These are phyloP conservation scores for Lycium ferocissimum DNA, from an alignment of 257 asterid species.

Conservation along the genomic window DNA sequence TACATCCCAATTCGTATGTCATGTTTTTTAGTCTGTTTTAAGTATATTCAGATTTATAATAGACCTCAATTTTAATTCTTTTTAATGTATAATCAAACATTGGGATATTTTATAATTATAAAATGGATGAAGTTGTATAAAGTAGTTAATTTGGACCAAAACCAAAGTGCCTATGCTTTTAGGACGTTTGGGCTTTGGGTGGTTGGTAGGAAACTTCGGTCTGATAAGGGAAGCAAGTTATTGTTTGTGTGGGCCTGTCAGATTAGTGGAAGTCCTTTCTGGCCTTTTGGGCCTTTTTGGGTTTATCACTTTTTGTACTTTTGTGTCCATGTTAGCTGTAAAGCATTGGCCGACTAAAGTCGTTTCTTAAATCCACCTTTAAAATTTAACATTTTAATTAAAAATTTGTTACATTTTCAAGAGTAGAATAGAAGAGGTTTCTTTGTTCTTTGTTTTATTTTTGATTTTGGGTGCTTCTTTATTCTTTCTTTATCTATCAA, in stretches of 20 bases:
- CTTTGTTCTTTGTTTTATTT: background rate
- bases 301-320: constrained; percentile 19
- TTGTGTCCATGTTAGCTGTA: background rate
- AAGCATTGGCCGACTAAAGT: constrained; percentile 6
- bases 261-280: background rate
- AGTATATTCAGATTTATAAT: too few relatives aligned
- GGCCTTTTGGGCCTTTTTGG: constrained; percentile 18
- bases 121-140: too few relatives aligned
- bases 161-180: too few relatives aligned
- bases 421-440: background rate
- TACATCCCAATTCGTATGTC: too few relatives aligned
- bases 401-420: background rate
- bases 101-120: too few relatives aligned
- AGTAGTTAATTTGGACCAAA: too few relatives aligned
- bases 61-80: too few relatives aligned
- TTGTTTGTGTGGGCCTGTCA: background rate
- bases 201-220: background rate
- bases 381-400: background rate
- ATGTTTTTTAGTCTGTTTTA: too few relatives aligned
- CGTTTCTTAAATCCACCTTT: background rate
- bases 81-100: too few relatives aligned
- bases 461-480: background rate
- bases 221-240: background rate
- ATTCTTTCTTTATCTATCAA: background rate
- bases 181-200: background rate